Base-by-base conservation (phyloP, 2,329 filamentous ascomycete species). In the Claviceps sp. region DNA sequence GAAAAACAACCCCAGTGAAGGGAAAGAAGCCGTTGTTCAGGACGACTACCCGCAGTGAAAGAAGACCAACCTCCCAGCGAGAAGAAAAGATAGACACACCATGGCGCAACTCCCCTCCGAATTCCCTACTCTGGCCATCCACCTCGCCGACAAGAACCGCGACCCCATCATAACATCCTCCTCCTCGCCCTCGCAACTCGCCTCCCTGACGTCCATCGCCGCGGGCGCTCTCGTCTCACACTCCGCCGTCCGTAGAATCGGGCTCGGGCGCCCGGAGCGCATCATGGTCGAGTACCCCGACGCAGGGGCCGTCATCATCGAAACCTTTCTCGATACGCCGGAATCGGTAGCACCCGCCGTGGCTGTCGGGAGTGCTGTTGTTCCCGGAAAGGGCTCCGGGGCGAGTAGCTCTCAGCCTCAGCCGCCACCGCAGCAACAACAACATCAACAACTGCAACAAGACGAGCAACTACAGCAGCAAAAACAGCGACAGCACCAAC, bases 101-200 rank as follows among this genome's bases (percentile, higher is more conserved):
- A 70, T 70, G 67, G 59, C 66, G 44, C 62, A 59, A 56, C 65
- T 70, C 48, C 74, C 74, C 48, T 68, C 68, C 10, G 70, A 77
- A 58, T 70, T 76, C 63, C 75, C 76, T 39, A 64, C 68, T 54
- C 70, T 80, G 50, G 70, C 74, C 57, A 69, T 80, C 55, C 76
- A 80, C 69, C 73, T 82, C 54, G 72, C 76, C 57, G 79, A 82
- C 69, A 67, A 72, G 54, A 67, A 74, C 54, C 72, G 79, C 57
- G 78, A 75, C 4, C 77, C 79, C 37, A 72, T 83, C 57, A 72
- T 82, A 61, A 76, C 75, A 19, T 78, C 75, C 30, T 72, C 75
- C 53, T 67, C 65, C 50, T 68, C 69, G 22, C 64, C 65, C 50
- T 62, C 65, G 6, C 71, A 73, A 51, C 69, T 73, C 53, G 68